These are phyloP conservation scores for Microglena sp. DNA, from an alignment of 139 green algal genomes.

Conservation along the genomic window DNA sequence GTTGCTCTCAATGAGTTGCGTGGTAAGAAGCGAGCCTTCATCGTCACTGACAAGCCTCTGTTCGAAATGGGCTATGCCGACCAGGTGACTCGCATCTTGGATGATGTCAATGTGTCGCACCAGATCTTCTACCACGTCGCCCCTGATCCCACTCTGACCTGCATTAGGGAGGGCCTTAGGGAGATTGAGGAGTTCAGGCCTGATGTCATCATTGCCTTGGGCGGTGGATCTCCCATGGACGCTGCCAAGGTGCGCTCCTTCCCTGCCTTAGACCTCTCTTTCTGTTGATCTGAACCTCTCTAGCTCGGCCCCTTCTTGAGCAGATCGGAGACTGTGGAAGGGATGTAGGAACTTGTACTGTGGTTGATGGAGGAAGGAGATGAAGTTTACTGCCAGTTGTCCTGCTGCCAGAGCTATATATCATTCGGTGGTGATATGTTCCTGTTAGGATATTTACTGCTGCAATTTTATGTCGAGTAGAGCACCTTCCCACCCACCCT, in stretches of 20 bases:
- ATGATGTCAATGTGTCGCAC: slow-evolving; percentile 29
- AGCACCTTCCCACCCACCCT: no score
- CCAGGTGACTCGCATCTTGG: slow-evolving; percentile 18
- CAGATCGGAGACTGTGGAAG: no score
- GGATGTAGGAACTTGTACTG: no score
- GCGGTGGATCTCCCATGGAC: slow-evolving; percentile 62
- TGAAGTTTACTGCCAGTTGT: no score
- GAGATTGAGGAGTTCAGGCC: slow-evolving; percentile 44
- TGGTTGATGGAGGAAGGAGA: no score
- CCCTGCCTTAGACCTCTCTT: not conserved
- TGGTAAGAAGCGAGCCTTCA: slow-evolving; percentile 45
- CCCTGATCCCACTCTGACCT: slow-evolving; percentile 48
- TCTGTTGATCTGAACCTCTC: not conserved
- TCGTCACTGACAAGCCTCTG: slow-evolving; percentile 57
- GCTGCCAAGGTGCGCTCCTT: slow-evolving; percentile 43
- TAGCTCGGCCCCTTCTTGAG: no score
- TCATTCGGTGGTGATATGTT: no score
- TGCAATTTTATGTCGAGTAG: no score
- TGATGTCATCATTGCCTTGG: slow-evolving; percentile 61
- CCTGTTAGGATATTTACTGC: no score
- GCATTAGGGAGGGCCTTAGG: slow-evolving; percentile 33
- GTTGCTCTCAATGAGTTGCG: slow-evolving; percentile 37
- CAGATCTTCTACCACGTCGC: slow-evolving; percentile 51
- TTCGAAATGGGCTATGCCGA: slow-evolving; percentile 48
- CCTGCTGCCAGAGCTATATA: no score